Percentiles rank a stretch among this genome's conserved stretches.
phyloP scores from a whole-genome alignment of 352 stramenopile genomes.

The Phytophthora podocarpi region DNA sequence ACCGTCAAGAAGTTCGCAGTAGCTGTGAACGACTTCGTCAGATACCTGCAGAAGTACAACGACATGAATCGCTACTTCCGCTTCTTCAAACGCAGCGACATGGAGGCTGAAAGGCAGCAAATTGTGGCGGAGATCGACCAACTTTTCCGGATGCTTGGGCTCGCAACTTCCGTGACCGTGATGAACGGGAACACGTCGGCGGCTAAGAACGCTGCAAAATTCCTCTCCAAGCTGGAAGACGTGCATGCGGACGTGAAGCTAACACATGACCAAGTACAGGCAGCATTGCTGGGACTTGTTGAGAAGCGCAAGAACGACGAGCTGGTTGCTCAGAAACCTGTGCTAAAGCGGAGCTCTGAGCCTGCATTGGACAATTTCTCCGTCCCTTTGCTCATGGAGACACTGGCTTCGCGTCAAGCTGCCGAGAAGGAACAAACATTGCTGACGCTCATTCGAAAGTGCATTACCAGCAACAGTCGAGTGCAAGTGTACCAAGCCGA shows the following conservation, averaged over 20 bases:
- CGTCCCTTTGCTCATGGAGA: constrained; percentile 21
- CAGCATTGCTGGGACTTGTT: constrained; percentile 15
- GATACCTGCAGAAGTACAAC: constrained; percentile 28
- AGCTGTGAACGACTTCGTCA: constrained; percentile 16
- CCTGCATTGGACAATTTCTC: constrained; percentile 19
- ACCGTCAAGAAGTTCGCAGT: constrained; percentile 23
- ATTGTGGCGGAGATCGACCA: constrained; percentile 42
- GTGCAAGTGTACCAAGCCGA: constrained; percentile 30
- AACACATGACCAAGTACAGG: constrained; percentile 24
- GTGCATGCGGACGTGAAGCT: constrained; percentile 28
- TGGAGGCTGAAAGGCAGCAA: constrained; percentile 32
- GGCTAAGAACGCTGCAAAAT: constrained; percentile 15
- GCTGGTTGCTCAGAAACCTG: constrained; percentile 11
- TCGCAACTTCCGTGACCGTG: constrained; percentile 30
- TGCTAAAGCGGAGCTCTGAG: constrained; percentile 10
- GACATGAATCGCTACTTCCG: constrained; percentile 24
- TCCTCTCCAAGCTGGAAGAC: constrained; percentile 32
- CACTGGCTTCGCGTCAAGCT: neutral
- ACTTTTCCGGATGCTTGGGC: constrained; percentile 40
- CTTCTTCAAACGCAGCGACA: constrained; percentile 22
- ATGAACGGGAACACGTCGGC: constrained; percentile 19
- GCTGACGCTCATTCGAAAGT: constrained; percentile 24
- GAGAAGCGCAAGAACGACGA: constrained; percentile 24
- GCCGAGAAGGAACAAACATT: constrained; percentile 20
- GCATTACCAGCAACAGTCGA: constrained; percentile 23